Evolutionary conservation across 2,329 filamentous ascomycete genomes (phyloP).

Genomic region (Arthrocladium fulminans): DNA sequence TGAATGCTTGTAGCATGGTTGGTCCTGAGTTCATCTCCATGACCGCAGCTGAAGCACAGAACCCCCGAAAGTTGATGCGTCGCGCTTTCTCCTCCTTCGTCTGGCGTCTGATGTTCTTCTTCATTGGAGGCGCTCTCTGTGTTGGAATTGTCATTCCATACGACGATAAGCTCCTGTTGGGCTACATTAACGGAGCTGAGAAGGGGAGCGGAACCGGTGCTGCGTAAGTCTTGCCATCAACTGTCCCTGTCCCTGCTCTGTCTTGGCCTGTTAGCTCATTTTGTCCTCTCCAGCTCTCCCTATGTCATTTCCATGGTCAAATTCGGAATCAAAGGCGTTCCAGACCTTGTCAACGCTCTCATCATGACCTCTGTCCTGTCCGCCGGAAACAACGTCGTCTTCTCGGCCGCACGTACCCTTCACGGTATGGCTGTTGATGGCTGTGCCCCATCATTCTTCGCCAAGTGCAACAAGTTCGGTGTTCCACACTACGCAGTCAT

Average conservation of each 20-base stretch:
- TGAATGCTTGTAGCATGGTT: slow-evolving; percentile 35
- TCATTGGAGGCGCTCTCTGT: slow-evolving; percentile 60
- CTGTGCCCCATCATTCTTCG: slow-evolving; percentile 39
- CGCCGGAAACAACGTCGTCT: slow-evolving; percentile 46
- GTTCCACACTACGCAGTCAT: slow-evolving; percentile 62
- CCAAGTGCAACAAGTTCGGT: slow-evolving; percentile 48
- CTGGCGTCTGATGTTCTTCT: slow-evolving; percentile 64
- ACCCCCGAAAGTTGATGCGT: slow-evolving; percentile 53
- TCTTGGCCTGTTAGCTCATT: no score
- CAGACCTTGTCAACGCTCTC: slow-evolving; percentile 48
- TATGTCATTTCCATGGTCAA: slow-evolving; percentile 56
- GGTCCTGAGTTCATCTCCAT: slow-evolving; percentile 55
- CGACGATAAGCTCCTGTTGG: slow-evolving; percentile 50
- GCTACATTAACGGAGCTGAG: no score
- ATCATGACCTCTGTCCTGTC: slow-evolving; percentile 47
- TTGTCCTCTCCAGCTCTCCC: slow-evolving; percentile 51
- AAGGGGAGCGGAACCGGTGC: no score
- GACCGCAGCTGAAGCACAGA: slow-evolving; percentile 56
- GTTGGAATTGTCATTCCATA: slow-evolving; percentile 63
- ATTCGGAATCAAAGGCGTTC: slow-evolving; percentile 44
- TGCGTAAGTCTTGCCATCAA: no score
- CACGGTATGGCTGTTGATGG: slow-evolving; percentile 47
- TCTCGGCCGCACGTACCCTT: slow-evolving; percentile 55
- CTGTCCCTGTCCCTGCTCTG: no score
- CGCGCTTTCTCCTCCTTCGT: no score